Percentiles rank a stretch among this genome's conserved stretches.
Evolutionary conservation across 163 green algal genomes (phyloP).

Genomic region (Smithsoniella earleae): DNA sequence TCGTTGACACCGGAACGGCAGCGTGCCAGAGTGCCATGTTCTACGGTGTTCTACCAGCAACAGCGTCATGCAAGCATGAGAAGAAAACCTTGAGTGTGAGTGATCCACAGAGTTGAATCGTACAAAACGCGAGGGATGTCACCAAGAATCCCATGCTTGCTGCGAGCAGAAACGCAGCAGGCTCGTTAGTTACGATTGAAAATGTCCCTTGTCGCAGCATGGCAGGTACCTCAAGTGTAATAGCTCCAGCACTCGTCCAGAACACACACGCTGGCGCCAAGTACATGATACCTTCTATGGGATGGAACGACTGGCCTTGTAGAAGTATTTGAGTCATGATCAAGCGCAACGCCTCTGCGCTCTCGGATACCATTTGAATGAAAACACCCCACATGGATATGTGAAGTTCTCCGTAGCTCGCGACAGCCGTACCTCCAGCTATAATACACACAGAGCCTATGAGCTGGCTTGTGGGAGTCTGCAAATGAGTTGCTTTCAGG

Average conservation of each 20-base stretch:
- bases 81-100: slow-evolving; percentile 62
- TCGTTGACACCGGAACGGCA: neutral
- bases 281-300: slow-evolving; percentile 88
- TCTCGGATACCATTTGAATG: slow-evolving; percentile 75
- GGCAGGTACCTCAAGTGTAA: slow-evolving; percentile 47
- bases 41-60: too few relatives aligned
- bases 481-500: too few relatives aligned
- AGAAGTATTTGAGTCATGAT: slow-evolving; percentile 86
- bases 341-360: slow-evolving; percentile 57
- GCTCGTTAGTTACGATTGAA: slow-evolving; percentile 39
- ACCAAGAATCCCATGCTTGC: slow-evolving; percentile 72
- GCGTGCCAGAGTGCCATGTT: too few relatives aligned
- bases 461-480: slow-evolving; percentile 44
- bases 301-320: slow-evolving; percentile 66
- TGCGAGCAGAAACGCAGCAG: slow-evolving; percentile 41
- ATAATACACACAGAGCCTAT: slow-evolving; percentile 55
- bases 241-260: slow-evolving; percentile 62
- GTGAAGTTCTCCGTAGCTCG: slow-evolving; percentile 60
- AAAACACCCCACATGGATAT: slow-evolving; percentile 55
- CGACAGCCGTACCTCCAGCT: slow-evolving; percentile 52
- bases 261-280: slow-evolving; percentile 67
- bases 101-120: slow-evolving; percentile 68
- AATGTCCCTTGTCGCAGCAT: slow-evolving; percentile 43
- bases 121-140: slow-evolving; percentile 74
- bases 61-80: neutral